Evolutionary conservation across 1,139 yeast species (phyloP).

Genomic region (Arxiozyma telluris): DNA sequence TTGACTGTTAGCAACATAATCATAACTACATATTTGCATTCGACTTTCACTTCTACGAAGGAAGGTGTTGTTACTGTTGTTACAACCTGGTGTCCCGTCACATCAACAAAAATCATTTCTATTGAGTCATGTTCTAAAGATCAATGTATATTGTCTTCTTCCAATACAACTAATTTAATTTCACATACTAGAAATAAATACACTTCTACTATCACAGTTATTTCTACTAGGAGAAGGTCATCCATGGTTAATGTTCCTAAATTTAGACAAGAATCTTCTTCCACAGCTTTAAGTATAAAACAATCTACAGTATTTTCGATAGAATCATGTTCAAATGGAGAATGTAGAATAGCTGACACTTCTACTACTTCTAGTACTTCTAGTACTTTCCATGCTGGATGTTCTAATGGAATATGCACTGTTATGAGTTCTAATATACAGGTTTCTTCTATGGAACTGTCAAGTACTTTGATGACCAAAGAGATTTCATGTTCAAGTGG

Average conservation of each 20-base stretch:
- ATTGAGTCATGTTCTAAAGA: conserved; percentile 2
- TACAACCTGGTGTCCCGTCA: conserved; percentile 37
- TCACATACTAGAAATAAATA: background rate
- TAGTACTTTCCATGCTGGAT: background rate
- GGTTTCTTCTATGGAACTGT: background rate
- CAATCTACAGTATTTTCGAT: background rate
- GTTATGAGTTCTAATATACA: background rate
- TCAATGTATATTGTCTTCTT: background rate
- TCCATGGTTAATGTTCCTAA: background rate
- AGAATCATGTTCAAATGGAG: conserved; percentile 4
- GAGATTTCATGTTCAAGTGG: background rate
- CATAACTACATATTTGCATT: conserved; percentile 11
- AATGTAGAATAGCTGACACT: background rate
- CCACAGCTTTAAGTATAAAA: background rate
- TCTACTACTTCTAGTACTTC: background rate
- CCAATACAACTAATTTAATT: background rate
- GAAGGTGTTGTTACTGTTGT: conserved; percentile 38
- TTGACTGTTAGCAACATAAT: background rate
- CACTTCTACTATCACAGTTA: conserved; percentile 1
- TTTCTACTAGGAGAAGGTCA: background rate
- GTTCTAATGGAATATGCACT: background rate
- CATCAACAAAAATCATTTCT: conserved; percentile 2
- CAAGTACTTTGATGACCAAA: too few relatives aligned
- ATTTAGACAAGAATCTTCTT: background rate
- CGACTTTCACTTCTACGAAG: conserved; percentile 35